phyloP scores from a whole-genome alignment of 257 asterid genomes.

The Solanum pennellii region DNA sequence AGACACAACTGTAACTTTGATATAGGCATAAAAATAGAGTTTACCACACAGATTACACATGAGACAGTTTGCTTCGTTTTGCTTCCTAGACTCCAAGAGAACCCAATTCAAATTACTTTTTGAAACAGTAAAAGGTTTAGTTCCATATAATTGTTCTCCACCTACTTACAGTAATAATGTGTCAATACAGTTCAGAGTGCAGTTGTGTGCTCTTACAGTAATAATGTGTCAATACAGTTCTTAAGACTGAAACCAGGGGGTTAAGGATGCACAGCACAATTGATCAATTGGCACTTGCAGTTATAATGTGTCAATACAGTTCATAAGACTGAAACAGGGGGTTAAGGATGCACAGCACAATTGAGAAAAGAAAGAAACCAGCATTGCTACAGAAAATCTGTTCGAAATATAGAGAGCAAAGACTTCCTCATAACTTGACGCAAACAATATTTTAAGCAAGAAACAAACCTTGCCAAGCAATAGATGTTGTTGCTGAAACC shows the following conservation, averaged over 20 bases:
- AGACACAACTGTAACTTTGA: not conserved
- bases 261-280: not conserved
- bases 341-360: not conserved
- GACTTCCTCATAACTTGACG: not conserved
- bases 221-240: too few relatives aligned
- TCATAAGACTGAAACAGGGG: not conserved
- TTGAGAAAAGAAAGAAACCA: not conserved
- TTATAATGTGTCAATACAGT: too few relatives aligned
- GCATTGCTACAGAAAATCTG: not conserved
- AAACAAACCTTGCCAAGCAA: constrained; percentile 74
- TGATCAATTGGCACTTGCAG: not conserved
- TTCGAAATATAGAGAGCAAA: not conserved
- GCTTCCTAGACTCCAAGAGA: not conserved
- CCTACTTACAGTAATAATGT: not conserved
- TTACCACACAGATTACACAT: not conserved
- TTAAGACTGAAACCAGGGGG: too few relatives aligned
- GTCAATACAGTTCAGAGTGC: too few relatives aligned
- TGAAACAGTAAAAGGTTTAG: not conserved
- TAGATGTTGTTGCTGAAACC: constrained; percentile 91
- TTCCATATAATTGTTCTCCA: not conserved
- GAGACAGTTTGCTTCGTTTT: not conserved
- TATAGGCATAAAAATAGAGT: not conserved
- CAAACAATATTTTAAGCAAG: not conserved
- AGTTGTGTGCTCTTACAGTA: too few relatives aligned
- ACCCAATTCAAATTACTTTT: not conserved